A percentile compares a stretch with the other conserved stretches of the same genome.
Conservation (phyloP, 2,329 filamentous ascomycete species). For the Xylaria sp. region DNA sequence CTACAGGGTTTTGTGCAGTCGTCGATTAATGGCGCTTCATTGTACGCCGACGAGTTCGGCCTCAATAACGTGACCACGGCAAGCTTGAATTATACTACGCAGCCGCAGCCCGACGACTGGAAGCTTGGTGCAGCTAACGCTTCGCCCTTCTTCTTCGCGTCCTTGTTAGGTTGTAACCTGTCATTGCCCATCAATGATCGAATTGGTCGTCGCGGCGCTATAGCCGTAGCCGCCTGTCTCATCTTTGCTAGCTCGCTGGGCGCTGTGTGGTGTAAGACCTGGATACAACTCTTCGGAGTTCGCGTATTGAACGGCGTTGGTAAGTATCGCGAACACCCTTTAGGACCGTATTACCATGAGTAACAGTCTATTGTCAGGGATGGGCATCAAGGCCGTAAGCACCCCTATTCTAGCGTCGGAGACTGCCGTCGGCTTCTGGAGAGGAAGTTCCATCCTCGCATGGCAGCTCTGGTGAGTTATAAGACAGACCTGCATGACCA, state of each 20-base stretch:
- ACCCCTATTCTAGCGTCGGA: conserved; percentile 51
- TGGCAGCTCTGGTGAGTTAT: conserved; percentile 45
- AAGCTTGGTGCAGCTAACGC: conserved; percentile 45
- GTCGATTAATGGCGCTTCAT: conserved; percentile 46
- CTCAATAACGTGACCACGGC: conserved; percentile 1
- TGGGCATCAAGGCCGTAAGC: conserved; percentile 54
- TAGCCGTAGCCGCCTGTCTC: conserved; percentile 43
- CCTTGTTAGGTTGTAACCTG: conserved; percentile 43
- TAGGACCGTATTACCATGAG: too few species aligned
- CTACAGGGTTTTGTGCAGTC: conserved; percentile 50
- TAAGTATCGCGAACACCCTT: conserved; percentile 25
- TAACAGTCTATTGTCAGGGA: conserved; percentile 34
- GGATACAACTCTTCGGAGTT: conserved; percentile 40
- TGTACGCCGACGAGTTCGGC: conserved; percentile 30
- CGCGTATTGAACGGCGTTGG: conserved; percentile 45
- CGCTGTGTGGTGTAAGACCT: conserved; percentile 39
- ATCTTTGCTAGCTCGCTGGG: conserved; percentile 45
- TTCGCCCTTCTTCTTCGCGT: conserved; percentile 44
- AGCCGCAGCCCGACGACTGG: conserved; percentile 37
- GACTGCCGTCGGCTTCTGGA: conserved; percentile 50
- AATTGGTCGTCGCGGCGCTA: conserved; percentile 45
- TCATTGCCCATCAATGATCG: conserved; percentile 46
- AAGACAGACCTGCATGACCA: background rate
- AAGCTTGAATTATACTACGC: background rate
- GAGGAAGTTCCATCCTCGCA: conserved; percentile 49